A percentile compares a stretch with the other conserved stretches of the same genome.
Conservation (phyloP, 345 rosid species). For the Theobroma cacao region DNA sequence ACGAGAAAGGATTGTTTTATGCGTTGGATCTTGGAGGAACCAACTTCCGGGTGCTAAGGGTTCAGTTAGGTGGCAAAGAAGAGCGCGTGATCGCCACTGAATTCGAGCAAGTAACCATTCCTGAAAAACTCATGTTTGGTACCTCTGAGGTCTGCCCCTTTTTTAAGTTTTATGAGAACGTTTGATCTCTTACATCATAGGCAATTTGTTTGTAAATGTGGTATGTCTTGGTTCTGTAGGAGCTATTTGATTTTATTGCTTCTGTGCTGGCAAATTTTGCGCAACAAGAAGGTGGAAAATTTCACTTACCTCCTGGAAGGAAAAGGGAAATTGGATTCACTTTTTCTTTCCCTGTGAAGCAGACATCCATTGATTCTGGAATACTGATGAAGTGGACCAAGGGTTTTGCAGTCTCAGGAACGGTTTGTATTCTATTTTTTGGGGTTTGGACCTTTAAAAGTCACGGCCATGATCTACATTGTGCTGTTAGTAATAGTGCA, state of each 20-base stretch:
- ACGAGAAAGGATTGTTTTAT: constrained; percentile 81
- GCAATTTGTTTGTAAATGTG: background rate
- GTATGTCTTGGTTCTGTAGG: constrained; percentile 31
- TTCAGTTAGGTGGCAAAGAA: constrained; percentile 69
- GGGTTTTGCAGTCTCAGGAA: constrained; percentile 81
- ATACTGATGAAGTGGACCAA: constrained; percentile 83
- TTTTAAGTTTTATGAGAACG: background rate
- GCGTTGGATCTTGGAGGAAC: constrained; percentile 95
- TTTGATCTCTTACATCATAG: background rate
- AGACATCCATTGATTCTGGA: constrained; percentile 75
- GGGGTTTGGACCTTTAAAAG: background rate
- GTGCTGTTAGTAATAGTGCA: background rate
- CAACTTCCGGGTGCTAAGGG: constrained; percentile 71
- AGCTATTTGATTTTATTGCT: constrained; percentile 81
- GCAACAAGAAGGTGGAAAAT: constrained; percentile 47
- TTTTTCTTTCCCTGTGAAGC: constrained; percentile 83
- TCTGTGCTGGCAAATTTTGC: constrained; percentile 54
- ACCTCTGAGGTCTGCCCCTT: constrained; percentile 60
- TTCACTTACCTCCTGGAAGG: constrained; percentile 50
- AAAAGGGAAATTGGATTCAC: constrained; percentile 84
- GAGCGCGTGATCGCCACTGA: constrained; percentile 59
- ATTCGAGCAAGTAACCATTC: constrained; percentile 68
- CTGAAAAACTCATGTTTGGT: constrained; percentile 68
- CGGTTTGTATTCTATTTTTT: constrained; percentile 40
- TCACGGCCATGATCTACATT: background rate